Evolutionary conservation across 306 rosid genomes (phyloP).

Genomic region (Dalbergia cochinchinensis): DNA sequence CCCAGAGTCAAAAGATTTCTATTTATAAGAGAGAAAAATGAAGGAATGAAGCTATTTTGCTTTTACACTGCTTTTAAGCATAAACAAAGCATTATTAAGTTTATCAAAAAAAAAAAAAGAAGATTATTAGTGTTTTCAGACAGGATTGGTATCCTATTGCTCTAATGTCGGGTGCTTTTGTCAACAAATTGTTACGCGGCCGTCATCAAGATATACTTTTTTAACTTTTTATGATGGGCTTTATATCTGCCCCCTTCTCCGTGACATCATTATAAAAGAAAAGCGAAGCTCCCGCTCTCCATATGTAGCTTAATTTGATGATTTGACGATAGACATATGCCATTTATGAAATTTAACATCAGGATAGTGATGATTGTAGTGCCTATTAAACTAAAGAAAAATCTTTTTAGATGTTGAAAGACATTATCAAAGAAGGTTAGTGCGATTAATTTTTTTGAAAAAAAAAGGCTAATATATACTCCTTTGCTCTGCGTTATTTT

Average conservation of each 20-base stretch:
- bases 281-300: conserved; percentile 17
- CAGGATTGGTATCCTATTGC: not conserved
- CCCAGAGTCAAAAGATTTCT: too few species aligned
- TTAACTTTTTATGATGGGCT: conserved; percentile 34
- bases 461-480: too few species aligned
- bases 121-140: not conserved
- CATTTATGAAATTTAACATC: conserved; percentile 9
- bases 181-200: not conserved
- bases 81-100: too few species aligned
- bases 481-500: too few species aligned
- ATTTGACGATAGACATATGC: not conserved
- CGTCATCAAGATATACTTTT: conserved; percentile 33
- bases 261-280: conserved; percentile 36
- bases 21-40: too few species aligned
- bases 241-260: conserved; percentile 46
- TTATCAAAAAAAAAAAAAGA: too few species aligned
- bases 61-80: too few species aligned
- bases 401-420: too few species aligned
- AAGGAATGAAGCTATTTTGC: not conserved
- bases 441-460: too few species aligned
- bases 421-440: too few species aligned
- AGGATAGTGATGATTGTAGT: conserved; percentile 12
- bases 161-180: conserved; percentile 22
- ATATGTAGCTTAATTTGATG: conserved; percentile 6
- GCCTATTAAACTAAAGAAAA: not conserved